Percentiles rank a stretch among this genome's conserved stretches.
Conservation (phyloP, 1,284 basidiomycete genomes). For the Tremellales sp. region DNA sequence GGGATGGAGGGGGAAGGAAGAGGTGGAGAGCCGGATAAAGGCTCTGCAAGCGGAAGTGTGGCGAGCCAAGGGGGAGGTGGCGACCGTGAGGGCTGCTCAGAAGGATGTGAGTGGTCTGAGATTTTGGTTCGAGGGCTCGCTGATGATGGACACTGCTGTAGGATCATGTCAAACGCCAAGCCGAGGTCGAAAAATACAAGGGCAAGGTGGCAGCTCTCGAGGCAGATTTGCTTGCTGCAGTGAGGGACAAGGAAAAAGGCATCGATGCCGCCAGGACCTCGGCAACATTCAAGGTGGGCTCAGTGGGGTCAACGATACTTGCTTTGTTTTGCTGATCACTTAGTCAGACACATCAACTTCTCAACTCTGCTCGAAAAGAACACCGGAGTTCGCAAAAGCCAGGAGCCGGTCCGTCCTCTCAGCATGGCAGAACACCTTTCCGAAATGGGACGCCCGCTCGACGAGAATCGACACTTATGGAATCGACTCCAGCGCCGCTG, state of each 20-base stretch:
- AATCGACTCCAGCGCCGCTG: slow-evolving; percentile 14
- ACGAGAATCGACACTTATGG: too few relatives aligned
- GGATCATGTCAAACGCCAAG: slow-evolving; percentile 15
- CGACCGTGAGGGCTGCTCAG: slow-evolving; percentile 29
- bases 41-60: slow-evolving; percentile 30
- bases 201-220: slow-evolving; percentile 7
- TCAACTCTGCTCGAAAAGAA: too few relatives aligned
- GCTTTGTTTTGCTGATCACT: too few relatives aligned
- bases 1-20: slow-evolving; percentile 7
- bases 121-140: background rate
- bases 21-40: slow-evolving; percentile 7
- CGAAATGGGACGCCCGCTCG: too few relatives aligned
- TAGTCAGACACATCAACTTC: too few relatives aligned
- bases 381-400: too few relatives aligned
- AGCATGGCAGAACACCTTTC: too few relatives aligned
- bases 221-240: slow-evolving; percentile 28
- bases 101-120: slow-evolving; percentile 21
- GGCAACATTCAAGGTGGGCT: too few relatives aligned
- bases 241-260: slow-evolving; percentile 13
- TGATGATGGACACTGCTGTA: slow-evolving; percentile 2
- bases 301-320: too few relatives aligned
- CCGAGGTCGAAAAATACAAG: slow-evolving; percentile 13
- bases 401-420: too few relatives aligned
- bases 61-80: slow-evolving; percentile 34
- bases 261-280: too few relatives aligned